These are phyloP conservation scores for Fulvia fulva DNA, from an alignment of 2,329 filamentous ascomycete species.

Conservation along the genomic window DNA sequence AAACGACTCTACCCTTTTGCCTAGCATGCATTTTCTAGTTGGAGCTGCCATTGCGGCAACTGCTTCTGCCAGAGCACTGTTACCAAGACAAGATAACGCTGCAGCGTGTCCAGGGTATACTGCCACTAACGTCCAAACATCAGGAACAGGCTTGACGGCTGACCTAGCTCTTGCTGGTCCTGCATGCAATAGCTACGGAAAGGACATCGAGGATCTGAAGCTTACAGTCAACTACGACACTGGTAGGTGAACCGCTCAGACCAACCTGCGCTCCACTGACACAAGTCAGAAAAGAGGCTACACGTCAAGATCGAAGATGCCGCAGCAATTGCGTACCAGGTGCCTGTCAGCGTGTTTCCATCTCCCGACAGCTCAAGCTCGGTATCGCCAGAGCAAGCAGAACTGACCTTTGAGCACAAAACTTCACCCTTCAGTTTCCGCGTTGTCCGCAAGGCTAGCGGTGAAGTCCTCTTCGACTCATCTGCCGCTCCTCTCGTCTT, in stretches of 20 bases:
- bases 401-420: constrained; percentile 28
- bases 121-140: constrained; percentile 25
- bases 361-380: constrained; percentile 46
- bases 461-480: constrained; percentile 31
- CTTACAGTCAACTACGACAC: constrained; percentile 22
- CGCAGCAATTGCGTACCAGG: constrained; percentile 65
- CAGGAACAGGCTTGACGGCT: constrained; percentile 19
- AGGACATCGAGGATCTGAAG: constrained; percentile 23
- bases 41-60: too few species aligned
- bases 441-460: constrained; percentile 22
- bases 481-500: constrained; percentile 30
- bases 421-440: constrained; percentile 30
- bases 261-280: not conserved
- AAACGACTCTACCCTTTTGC: too few species aligned
- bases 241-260: not conserved
- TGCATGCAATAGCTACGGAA: constrained; percentile 28
- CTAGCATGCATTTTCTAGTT: too few species aligned
- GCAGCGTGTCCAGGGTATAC: constrained; percentile 25
- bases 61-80: too few species aligned
- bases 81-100: too few species aligned
- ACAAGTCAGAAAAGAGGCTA: constrained; percentile 44
- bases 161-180: constrained; percentile 26
- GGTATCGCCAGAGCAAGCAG: constrained; percentile 20
- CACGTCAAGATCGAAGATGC: constrained; percentile 65
- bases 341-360: constrained; percentile 66